Conservation (phyloP, 305 asterid species). For the Fraxinus baroniana region DNA sequence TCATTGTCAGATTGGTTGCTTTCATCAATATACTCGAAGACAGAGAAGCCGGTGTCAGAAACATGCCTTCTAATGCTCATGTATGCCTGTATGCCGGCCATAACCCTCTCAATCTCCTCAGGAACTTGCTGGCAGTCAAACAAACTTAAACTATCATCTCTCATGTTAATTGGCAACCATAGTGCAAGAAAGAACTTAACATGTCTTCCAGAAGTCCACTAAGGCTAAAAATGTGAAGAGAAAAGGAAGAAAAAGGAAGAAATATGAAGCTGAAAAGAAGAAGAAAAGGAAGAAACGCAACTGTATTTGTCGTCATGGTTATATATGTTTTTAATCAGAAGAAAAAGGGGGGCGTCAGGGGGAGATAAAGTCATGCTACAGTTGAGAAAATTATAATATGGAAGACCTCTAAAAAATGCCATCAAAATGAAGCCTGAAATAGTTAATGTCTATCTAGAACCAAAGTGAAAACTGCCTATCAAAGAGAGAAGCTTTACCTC, state of each 20-base stretch:
- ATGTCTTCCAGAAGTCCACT: conserved; percentile 4
- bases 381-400: not conserved
- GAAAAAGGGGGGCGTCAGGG: not conserved
- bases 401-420: conserved; percentile 7
- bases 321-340: not conserved
- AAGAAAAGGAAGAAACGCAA: not conserved
- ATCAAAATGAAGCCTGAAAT: not conserved
- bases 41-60: conserved; percentile 73
- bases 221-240: not conserved
- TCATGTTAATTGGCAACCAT: conserved; percentile 8
- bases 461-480: not conserved
- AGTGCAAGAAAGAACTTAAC: not conserved
- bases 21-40: conserved; percentile 59
- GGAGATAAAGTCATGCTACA: not conserved
- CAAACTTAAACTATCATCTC: conserved; percentile 25
- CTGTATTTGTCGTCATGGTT: not conserved
- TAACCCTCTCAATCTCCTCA: conserved; percentile 95
- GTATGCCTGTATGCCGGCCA: conserved; percentile 93
- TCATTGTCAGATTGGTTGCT: conserved; percentile 49
- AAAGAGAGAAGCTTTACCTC: conserved; percentile 56
- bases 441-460: not conserved
- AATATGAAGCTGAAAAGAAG: not conserved
- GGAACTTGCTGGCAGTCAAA: conserved; percentile 83
- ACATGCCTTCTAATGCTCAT: conserved; percentile 90
- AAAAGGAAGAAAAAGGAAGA: not conserved